phyloP scores from a whole-genome alignment of 1,284 basidiomycete species.

The Ceratobasidium sp. region DNA sequence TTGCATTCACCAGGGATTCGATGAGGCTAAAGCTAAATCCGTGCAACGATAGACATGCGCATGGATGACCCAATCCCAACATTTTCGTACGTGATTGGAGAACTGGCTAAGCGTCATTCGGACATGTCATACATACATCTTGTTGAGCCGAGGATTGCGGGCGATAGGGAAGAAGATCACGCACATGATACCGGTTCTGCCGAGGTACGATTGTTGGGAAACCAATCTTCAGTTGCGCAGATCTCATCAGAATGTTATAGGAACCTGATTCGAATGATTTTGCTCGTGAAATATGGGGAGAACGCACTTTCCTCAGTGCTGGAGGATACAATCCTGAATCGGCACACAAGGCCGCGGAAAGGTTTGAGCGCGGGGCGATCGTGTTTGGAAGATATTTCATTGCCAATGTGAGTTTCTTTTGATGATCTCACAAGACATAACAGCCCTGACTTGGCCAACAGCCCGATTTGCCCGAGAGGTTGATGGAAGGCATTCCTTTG shows the following conservation, averaged over 20 bases:
- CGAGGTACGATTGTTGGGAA: no score
- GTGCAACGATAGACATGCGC: slow-evolving; percentile 49
- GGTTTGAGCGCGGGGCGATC: not conserved
- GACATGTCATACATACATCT: slow-evolving; percentile 65
- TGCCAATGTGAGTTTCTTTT: not conserved
- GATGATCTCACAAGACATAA: not conserved
- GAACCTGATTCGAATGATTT: slow-evolving; percentile 43
- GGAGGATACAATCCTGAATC: slow-evolving; percentile 53
- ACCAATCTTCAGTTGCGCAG: no score
- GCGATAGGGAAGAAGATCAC: slow-evolving; percentile 44
- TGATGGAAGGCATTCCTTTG: slow-evolving; percentile 48
- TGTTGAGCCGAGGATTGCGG: slow-evolving; percentile 56
- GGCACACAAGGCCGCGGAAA: slow-evolving; percentile 39
- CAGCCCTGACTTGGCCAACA: slow-evolving; percentile 41
- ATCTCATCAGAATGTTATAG: not conserved
- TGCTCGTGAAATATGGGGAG: slow-evolving; percentile 40
- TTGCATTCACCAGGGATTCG: not conserved
- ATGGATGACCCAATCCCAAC: no score
- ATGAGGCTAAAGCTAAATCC: not conserved
- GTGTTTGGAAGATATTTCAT: no score
- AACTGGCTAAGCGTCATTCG: slow-evolving; percentile 53
- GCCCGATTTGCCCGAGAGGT: slow-evolving; percentile 53
- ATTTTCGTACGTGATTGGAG: slow-evolving; percentile 50
- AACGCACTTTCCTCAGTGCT: slow-evolving; percentile 56
- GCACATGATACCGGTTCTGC: slow-evolving; percentile 39